phyloP scores from a whole-genome alignment of 768 basidiomycete species.

The Panaeolus cyanescens region DNA sequence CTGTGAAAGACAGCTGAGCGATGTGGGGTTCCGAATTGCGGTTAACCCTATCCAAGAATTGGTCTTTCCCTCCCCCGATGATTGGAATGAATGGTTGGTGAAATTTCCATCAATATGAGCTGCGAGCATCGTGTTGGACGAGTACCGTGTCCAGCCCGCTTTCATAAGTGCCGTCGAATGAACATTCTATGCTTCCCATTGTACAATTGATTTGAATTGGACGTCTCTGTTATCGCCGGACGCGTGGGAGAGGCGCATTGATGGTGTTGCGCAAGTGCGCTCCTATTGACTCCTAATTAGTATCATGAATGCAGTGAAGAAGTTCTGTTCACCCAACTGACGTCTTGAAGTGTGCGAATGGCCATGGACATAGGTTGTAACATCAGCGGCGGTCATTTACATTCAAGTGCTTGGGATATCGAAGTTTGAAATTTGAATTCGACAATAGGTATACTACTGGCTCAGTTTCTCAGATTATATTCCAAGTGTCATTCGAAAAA shows the following conservation, averaged over 20 bases:
- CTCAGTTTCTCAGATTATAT: neutral
- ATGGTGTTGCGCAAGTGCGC: neutral
- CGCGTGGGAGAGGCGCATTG: neutral
- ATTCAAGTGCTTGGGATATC: neutral
- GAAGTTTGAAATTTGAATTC: neutral
- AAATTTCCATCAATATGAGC: neutral
- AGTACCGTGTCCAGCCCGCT: neutral
- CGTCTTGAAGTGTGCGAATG: constrained; percentile 2
- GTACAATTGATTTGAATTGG: neutral
- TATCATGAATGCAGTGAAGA: neutral
- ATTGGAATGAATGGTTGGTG: neutral
- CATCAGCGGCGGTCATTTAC: neutral
- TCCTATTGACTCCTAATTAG: neutral
- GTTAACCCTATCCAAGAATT: neutral
- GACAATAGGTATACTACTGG: neutral
- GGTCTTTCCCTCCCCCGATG: neutral
- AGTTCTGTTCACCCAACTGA: neutral
- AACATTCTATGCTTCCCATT: neutral
- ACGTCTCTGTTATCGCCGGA: neutral
- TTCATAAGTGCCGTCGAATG: neutral
- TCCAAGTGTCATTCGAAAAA: neutral
- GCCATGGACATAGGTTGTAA: neutral
- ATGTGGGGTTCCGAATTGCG: neutral
- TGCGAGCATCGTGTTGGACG: neutral
- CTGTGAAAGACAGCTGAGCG: neutral